Conservation (phyloP, 495 filamentous ascomycete species). For the Penicillium ucsense region DNA sequence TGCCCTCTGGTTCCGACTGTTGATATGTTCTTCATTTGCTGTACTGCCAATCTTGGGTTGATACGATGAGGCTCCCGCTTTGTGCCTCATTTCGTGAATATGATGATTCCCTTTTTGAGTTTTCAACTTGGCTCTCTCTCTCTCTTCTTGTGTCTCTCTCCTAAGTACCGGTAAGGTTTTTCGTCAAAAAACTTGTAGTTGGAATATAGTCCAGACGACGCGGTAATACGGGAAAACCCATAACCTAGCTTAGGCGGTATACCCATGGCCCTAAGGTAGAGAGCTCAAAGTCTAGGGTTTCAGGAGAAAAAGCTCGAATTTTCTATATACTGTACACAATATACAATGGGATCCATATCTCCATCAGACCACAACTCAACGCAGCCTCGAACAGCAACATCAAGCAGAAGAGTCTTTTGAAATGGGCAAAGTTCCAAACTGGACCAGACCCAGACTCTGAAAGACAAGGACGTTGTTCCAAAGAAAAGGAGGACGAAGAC, state of each 20-base stretch:
- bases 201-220: neutral
- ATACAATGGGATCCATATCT: conserved; percentile 8
- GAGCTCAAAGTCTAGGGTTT: too few species aligned
- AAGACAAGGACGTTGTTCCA: too few species aligned
- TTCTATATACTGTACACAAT: conserved; percentile 29
- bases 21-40: too few species aligned
- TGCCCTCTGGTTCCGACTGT: too few species aligned
- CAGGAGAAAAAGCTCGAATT: conserved; percentile 10
- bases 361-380: neutral
- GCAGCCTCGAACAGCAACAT: neutral
- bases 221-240: too few species aligned
- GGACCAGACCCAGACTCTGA: neutral
- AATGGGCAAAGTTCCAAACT: too few species aligned
- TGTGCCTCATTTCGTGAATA: neutral
- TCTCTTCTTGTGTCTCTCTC: neutral
- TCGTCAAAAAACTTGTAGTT: neutral
- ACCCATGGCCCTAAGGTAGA: too few species aligned
- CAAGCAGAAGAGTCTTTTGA: too few species aligned
- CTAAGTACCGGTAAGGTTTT: neutral
- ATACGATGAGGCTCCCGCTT: neutral
- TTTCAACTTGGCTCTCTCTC: neutral
- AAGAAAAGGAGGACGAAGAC: too few species aligned
- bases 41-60: neutral
- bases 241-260: too few species aligned
- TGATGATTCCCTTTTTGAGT: neutral